These are phyloP conservation scores for Pleurotus sapidus DNA, from an alignment of 768 basidiomycete genomes.

Conservation along the genomic window DNA sequence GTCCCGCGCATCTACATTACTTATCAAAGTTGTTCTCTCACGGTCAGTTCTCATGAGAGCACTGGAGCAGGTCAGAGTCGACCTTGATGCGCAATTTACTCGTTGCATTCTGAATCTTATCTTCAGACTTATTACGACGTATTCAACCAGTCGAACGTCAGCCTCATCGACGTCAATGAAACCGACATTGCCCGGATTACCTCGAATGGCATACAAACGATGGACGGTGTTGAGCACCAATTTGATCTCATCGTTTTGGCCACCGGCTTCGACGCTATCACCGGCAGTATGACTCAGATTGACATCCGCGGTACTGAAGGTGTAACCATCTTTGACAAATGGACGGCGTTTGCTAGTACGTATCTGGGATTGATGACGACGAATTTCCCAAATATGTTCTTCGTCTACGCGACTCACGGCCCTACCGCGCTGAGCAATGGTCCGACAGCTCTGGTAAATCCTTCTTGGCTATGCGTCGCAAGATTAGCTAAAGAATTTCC, in stretches of 20 bases:
- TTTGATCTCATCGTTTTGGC: conserved; percentile 20
- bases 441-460: conserved; percentile 22
- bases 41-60: background rate
- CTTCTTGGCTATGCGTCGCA: too few relatives aligned
- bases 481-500: too few relatives aligned
- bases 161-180: conserved; percentile 17
- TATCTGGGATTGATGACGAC: conserved; percentile 19
- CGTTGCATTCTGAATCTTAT: background rate
- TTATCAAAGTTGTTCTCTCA: too few relatives aligned
- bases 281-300: conserved; percentile 19
- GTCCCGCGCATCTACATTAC: too few relatives aligned
- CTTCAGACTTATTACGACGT: conserved; percentile 17
- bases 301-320: conserved; percentile 20
- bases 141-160: conserved; percentile 21
- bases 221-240: conserved; percentile 17
- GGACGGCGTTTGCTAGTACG: conserved; percentile 17
- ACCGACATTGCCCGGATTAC: conserved; percentile 18
- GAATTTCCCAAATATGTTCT: conserved; percentile 24
- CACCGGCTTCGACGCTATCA: conserved; percentile 22
- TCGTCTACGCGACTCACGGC: conserved; percentile 21
- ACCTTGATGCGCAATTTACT: background rate
- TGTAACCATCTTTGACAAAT: conserved; percentile 16
- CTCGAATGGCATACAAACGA: conserved; percentile 16
- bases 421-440: conserved; percentile 24
- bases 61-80: conserved; percentile 4